Evolutionary conservation across 352 stramenopile species (phyloP).

Genomic region (Phytophthora ohioensis): DNA sequence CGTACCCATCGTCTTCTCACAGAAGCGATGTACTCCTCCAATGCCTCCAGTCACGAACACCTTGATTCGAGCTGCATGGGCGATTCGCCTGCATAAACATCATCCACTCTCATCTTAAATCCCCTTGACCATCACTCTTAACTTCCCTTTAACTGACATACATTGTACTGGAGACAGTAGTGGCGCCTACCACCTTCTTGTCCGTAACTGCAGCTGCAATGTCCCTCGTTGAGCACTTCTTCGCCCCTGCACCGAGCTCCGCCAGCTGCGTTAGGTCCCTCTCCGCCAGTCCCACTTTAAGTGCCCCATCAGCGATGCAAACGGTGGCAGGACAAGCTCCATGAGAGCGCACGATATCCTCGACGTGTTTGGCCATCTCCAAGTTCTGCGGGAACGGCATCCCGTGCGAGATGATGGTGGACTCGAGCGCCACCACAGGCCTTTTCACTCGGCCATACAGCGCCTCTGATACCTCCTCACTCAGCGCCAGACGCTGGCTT

Average conservation of each 20-base stretch:
- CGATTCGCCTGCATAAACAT: constrained; percentile 75
- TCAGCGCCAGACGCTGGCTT: constrained; percentile 53
- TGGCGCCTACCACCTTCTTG: constrained; percentile 86
- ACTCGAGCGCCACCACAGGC: constrained; percentile 96
- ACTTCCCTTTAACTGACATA: constrained; percentile 21
- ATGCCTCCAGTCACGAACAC: constrained; percentile 99
- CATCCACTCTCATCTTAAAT: not conserved
- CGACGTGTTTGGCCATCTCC: constrained; percentile 92
- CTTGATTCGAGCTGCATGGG: constrained; percentile 93
- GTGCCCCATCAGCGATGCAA: constrained; percentile 94
- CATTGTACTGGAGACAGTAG: constrained; percentile 98
- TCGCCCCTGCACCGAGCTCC: constrained; percentile 66
- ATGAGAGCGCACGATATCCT: constrained; percentile 89
- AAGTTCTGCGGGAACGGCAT: constrained; percentile 99
- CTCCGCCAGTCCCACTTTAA: constrained; percentile 76
- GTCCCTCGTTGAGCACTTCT: constrained; percentile 88
- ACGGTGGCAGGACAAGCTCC: constrained; percentile 96
- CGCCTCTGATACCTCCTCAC: constrained; percentile 63
- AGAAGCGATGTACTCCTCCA: constrained; percentile 96
- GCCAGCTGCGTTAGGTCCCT: constrained; percentile 68
- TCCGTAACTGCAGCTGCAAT: constrained; percentile 81
- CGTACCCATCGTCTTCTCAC: constrained; percentile 92
- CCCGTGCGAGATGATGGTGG: constrained; percentile 99
- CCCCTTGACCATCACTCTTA: not conserved
- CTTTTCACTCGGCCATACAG: constrained; percentile 49